phyloP scores from a whole-genome alignment of 495 filamentous ascomycete species.

The Aspergillus taichungensis region DNA sequence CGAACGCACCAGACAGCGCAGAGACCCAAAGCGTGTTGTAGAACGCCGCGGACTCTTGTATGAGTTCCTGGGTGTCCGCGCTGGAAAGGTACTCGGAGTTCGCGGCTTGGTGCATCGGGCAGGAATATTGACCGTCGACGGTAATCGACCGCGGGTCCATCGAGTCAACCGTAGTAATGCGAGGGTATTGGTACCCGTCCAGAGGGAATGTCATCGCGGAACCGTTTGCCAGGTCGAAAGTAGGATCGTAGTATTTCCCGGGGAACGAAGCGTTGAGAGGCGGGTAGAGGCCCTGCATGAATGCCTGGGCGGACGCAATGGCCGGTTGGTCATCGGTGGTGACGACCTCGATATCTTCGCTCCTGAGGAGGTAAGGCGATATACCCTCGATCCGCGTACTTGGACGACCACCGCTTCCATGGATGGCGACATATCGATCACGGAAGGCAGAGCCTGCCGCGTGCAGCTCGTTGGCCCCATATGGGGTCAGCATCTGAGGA shows the following conservation, averaged over 20 bases:
- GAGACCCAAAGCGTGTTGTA: constrained; percentile 40
- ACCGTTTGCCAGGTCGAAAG: constrained; percentile 49
- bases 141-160: constrained; percentile 48
- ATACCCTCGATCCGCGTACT: constrained; percentile 32
- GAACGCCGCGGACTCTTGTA: constrained; percentile 33
- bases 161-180: constrained; percentile 41
- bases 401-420: constrained; percentile 24
- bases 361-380: constrained; percentile 33
- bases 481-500: constrained; percentile 47
- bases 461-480: constrained; percentile 61
- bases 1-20: constrained; percentile 26
- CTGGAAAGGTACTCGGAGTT: constrained; percentile 30
- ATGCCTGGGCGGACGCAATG: constrained; percentile 58
- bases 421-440: constrained; percentile 44
- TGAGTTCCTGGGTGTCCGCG: constrained; percentile 26
- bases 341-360: constrained; percentile 38
- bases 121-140: constrained; percentile 51
- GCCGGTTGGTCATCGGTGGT: constrained; percentile 41
- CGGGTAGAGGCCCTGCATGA: constrained; percentile 77
- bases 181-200: constrained; percentile 66
- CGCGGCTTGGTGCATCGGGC: constrained; percentile 34
- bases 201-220: constrained; percentile 49
- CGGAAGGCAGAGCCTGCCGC: constrained; percentile 54
- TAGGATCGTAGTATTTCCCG: constrained; percentile 26
- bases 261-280: constrained; percentile 41